A percentile compares a stretch with the other conserved stretches of the same genome.
These are phyloP conservation scores for Myxozyma monticola DNA, from an alignment of 805 yeast genomes.

Conservation along the genomic window DNA sequence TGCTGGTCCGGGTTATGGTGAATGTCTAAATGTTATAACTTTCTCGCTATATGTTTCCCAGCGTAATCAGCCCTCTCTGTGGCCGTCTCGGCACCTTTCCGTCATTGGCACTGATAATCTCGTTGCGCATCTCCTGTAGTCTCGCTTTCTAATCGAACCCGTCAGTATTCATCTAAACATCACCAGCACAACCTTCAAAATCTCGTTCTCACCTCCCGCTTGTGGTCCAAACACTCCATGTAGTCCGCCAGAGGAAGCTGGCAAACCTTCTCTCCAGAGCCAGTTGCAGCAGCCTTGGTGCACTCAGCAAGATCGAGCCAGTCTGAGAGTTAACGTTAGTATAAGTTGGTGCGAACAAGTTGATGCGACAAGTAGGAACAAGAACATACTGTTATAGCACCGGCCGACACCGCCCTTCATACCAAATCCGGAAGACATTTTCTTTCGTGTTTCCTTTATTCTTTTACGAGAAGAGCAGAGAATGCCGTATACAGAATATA, in stretches of 20 bases:
- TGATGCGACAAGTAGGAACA: no score
- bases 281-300: constrained; percentile 11
- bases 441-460: no score
- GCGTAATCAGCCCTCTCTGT: constrained; percentile 7
- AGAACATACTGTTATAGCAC: constrained; percentile 45
- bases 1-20: no score
- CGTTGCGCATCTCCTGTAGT: constrained; percentile 12
- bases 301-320: constrained; percentile 20
- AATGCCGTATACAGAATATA: background rate
- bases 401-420: constrained; percentile 49
- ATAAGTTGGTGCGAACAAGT: background rate
- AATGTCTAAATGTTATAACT: no score
- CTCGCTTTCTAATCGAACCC: constrained; percentile 29
- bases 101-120: constrained; percentile 7
- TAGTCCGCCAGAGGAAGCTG: no score
- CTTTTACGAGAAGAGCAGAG: no score
- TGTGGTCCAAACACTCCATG: constrained; percentile 52
- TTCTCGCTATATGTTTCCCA: constrained; percentile 7
- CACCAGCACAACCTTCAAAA: no score
- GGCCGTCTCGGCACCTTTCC: constrained; percentile 10
- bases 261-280: no score
- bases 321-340: constrained; percentile 3
- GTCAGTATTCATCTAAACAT: no score
- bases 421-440: constrained; percentile 45
- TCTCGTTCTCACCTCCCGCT: constrained; percentile 42